Conservation (phyloP, 306 rosid genomes). For the Prunus campanulata region DNA sequence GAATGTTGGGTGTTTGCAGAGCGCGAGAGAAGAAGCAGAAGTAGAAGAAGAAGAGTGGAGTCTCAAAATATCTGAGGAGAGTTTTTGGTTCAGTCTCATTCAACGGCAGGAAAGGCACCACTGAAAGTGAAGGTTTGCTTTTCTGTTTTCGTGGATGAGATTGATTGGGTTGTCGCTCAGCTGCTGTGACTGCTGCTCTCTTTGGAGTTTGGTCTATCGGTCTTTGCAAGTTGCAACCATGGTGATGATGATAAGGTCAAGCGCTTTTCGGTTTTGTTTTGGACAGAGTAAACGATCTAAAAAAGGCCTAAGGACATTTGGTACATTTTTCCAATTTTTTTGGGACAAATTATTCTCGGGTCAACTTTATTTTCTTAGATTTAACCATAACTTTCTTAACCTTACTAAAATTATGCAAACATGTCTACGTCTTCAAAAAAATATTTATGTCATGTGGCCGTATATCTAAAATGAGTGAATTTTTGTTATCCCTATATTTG, state of each 20-base stretch:
- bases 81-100: too few species aligned
- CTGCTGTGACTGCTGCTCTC: not conserved
- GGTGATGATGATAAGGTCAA: not conserved
- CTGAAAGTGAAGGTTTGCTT: not conserved
- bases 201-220: not conserved
- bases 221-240: not conserved
- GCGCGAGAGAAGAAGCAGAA: not conserved
- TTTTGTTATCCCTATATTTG: too few species aligned
- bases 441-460: too few species aligned
- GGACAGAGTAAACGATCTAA: not conserved
- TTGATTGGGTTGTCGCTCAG: constrained; percentile 4
- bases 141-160: not conserved
- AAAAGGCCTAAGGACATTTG: not conserved
- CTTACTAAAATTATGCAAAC: not conserved
- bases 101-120: not conserved
- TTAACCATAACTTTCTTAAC: not conserved
- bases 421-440: not conserved
- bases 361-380: not conserved
- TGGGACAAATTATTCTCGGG: not conserved
- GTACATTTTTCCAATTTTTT: not conserved
- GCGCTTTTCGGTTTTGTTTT: not conserved
- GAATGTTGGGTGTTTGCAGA: not conserved
- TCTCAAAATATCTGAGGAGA: constrained; percentile 8
- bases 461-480: not conserved
- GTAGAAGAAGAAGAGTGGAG: not conserved